phyloP scores from a whole-genome alignment of 768 basidiomycete genomes.

The Phylloporus sp. region DNA sequence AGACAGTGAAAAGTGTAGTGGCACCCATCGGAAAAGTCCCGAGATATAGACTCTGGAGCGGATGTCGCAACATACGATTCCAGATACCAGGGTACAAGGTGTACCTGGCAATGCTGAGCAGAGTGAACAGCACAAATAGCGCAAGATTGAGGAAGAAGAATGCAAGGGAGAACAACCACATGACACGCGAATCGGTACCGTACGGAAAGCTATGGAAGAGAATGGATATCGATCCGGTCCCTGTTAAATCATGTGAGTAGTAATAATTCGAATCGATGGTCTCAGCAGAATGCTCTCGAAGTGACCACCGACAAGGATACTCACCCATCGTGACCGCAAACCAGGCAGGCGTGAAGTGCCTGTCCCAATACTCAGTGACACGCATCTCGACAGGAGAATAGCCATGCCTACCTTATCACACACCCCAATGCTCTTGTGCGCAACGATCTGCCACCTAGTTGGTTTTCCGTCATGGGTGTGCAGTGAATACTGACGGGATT shows the following conservation, averaged over 20 bases:
- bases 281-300: background rate
- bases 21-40: constrained; percentile 54
- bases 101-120: constrained; percentile 47
- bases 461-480: background rate
- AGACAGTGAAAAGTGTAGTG: constrained; percentile 52
- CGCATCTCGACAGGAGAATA: background rate
- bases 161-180: constrained; percentile 39
- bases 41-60: constrained; percentile 47
- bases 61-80: constrained; percentile 44
- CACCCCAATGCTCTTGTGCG: constrained; percentile 30
- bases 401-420: constrained; percentile 31
- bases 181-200: constrained; percentile 35
- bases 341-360: constrained; percentile 55
- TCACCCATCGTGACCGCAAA: constrained; percentile 51
- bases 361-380: constrained; percentile 9
- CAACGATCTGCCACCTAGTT: background rate
- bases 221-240: constrained; percentile 50
- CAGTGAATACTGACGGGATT: background rate
- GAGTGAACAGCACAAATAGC: constrained; percentile 48
- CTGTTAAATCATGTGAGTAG: constrained; percentile 16
- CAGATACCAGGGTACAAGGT: constrained; percentile 48
- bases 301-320: constrained; percentile 5
- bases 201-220: constrained; percentile 59
- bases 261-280: background rate
- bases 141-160: constrained; percentile 57